A percentile compares a stretch with the other conserved stretches of the same genome.
phyloP scores from a whole-genome alignment of 441 rosid species.

The Mallotus repandus region DNA sequence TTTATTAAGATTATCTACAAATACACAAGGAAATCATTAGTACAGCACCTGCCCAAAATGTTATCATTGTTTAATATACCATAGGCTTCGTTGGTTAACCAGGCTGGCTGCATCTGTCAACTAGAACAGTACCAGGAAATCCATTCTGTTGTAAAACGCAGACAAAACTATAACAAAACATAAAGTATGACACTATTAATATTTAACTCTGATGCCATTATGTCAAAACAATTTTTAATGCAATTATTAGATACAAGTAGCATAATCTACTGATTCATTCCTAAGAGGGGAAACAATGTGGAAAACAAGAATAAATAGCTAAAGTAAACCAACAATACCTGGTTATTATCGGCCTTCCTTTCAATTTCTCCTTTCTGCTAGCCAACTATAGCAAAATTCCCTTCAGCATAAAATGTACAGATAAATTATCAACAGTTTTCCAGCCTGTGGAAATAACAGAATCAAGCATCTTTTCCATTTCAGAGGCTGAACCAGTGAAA shows the following conservation, averaged over 20 bases:
- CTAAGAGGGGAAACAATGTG: neutral
- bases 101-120: too few species aligned
- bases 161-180: too few species aligned
- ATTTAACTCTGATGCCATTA: neutral
- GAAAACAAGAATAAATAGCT: neutral
- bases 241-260: neutral
- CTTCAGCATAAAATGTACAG: neutral
- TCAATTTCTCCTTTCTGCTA: neutral
- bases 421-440: neutral
- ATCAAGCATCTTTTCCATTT: neutral
- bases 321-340: neutral
- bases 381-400: constrained; percentile 5
- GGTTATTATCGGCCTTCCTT: neutral
- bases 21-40: neutral
- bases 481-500: neutral
- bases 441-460: neutral
- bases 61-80: neutral
- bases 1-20: neutral
- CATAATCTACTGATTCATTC: neutral
- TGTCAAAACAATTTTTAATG: neutral
- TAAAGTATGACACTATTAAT: too few species aligned
- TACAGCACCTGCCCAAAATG: too few species aligned
- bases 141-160: too few species aligned
- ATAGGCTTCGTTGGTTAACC: too few species aligned
- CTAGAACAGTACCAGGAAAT: too few species aligned